Evolutionary conservation across 2,329 filamentous ascomycete genomes (phyloP).

Genomic region (Dendryphion nanum): DNA sequence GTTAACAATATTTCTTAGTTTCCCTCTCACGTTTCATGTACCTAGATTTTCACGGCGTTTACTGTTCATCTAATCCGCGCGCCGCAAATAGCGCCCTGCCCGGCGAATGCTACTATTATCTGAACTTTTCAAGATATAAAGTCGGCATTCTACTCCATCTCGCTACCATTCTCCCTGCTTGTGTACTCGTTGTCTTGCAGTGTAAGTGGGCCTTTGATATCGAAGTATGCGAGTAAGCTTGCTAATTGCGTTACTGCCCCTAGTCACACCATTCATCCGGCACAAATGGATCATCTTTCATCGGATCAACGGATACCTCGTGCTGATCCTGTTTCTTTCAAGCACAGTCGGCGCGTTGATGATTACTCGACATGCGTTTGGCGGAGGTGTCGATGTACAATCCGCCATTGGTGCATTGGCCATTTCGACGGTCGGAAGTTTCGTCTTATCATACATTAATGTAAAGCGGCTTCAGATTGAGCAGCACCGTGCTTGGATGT

Average conservation of each 20-base stretch:
- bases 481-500: conserved; percentile 64
- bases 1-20: not conserved
- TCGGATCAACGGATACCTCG: conserved; percentile 1
- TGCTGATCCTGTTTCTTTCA: conserved; percentile 8
- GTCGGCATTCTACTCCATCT: conserved; percentile 1
- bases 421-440: not conserved
- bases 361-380: conserved; percentile 1
- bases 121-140: not conserved
- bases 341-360: not conserved
- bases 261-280: not conserved
- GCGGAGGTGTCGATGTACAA: not conserved
- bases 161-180: not conserved
- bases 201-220: no score
- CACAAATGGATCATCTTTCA: not conserved
- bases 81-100: not conserved
- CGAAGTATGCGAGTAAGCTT: no score
- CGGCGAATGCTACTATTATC: conserved; percentile 2
- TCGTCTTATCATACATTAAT: conserved; percentile 52
- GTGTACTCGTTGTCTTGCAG: not conserved
- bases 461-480: conserved; percentile 62
- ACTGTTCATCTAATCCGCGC: not conserved
- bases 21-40: not conserved
- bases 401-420: not conserved
- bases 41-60: not conserved
- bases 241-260: no score